Conservation (phyloP, 2,329 filamentous ascomycete genomes). For the Monosporascus sp. region DNA sequence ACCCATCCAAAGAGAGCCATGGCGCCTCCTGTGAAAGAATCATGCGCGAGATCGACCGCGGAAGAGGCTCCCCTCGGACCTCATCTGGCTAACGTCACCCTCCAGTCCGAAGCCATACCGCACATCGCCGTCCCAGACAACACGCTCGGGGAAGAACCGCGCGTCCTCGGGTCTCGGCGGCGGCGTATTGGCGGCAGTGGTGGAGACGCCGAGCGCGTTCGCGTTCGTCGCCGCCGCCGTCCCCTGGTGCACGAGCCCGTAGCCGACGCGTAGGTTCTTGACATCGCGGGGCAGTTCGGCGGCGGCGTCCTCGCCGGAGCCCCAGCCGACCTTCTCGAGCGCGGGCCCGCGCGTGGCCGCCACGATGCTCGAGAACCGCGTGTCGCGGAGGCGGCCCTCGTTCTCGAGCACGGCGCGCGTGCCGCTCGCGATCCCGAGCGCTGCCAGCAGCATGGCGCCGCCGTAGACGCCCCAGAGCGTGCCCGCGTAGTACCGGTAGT, state of each 20-base stretch:
- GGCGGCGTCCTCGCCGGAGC: conserved; percentile 13
- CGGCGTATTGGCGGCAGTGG: not conserved
- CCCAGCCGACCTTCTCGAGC: conserved; percentile 30
- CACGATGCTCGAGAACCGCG: conserved; percentile 35
- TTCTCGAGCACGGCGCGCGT: conserved; percentile 29
- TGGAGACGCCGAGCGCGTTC: conserved; percentile 10
- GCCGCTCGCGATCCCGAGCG: conserved; percentile 27
- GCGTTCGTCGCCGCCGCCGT: not conserved
- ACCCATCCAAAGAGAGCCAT: not conserved
- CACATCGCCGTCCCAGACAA: conserved; percentile 12
- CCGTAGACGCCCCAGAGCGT: conserved; percentile 33
- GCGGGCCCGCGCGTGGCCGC: conserved; percentile 35
- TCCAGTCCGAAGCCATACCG: conserved; percentile 27
- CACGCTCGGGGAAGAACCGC: not conserved
- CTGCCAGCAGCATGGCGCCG: conserved; percentile 24
- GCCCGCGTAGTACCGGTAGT: conserved; percentile 28
- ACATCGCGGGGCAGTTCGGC: conserved; percentile 14
- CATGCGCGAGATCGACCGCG: not conserved
- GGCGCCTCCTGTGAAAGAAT: not conserved
- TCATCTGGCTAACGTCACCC: conserved; percentile 24
- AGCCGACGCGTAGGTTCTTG: conserved; percentile 20
- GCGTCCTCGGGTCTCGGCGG: not conserved
- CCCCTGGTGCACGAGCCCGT: conserved; percentile 16
- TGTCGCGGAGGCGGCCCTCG: conserved; percentile 31
- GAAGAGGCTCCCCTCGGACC: conserved; percentile 14